A percentile compares a stretch with the other conserved stretches of the same genome.
phyloP scores from a whole-genome alignment of 164 flowering plant genomes.

The Malania oleifera region DNA sequence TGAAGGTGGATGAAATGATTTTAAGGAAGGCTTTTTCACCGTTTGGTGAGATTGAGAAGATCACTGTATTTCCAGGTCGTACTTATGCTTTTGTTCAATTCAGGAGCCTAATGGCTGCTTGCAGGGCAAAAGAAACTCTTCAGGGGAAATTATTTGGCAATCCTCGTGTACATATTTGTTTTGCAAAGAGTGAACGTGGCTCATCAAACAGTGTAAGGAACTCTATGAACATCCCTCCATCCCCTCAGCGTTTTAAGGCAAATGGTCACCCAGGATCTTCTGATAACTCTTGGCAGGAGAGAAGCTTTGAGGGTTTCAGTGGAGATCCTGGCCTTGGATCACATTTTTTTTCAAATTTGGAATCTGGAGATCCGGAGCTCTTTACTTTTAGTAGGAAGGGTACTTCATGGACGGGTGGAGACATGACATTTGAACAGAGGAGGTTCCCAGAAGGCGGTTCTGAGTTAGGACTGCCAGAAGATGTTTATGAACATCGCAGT shows the following conservation, averaged over 20 bases:
- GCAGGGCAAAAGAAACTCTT: slow-evolving; percentile 86
- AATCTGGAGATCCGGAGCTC: slow-evolving; percentile 39
- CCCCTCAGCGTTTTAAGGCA: slow-evolving; percentile 37
- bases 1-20: slow-evolving; percentile 70
- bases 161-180: slow-evolving; percentile 89
- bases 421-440: slow-evolving; percentile 35
- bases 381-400: slow-evolving; percentile 34
- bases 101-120: slow-evolving; percentile 55
- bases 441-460: slow-evolving; percentile 36
- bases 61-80: slow-evolving; percentile 83
- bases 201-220: slow-evolving; percentile 42
- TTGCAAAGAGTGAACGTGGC: slow-evolving; percentile 69
- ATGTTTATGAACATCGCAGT: slow-evolving; percentile 31
- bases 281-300: slow-evolving; percentile 35
- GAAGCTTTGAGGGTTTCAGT: slow-evolving; percentile 26
- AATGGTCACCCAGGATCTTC: slow-evolving; percentile 34
- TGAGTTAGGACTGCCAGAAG: slow-evolving; percentile 32
- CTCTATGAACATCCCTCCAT: slow-evolving; percentile 34
- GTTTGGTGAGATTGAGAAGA: slow-evolving; percentile 85
- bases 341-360: slow-evolving; percentile 36
- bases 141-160: slow-evolving; percentile 90
- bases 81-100: slow-evolving; percentile 89
- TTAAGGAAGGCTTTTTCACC: slow-evolving; percentile 79
- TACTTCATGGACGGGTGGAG: slow-evolving; percentile 30
- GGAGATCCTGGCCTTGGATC: slow-evolving; percentile 39